Evolutionary conservation across 192 early-diverging fungal genomes (phyloP), one percentile per base, ranked within the genome.

Genomic region (Geranomyces variabilis): DNA sequence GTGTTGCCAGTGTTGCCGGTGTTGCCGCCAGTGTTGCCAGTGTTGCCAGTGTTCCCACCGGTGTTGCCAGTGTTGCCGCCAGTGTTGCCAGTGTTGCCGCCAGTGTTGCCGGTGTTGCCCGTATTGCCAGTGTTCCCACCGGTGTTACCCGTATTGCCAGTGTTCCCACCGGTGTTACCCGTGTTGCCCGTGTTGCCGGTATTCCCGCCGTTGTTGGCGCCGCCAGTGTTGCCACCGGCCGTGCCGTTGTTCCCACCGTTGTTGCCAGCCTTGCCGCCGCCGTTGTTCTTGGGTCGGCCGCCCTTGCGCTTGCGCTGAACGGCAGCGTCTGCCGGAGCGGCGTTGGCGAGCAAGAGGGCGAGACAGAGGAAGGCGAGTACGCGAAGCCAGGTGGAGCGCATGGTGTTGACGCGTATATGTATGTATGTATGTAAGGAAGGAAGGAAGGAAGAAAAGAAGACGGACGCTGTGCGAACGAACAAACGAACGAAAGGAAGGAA

Each of bases 11-110:
- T 26, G 51, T 53, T 53, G 51, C 36, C 36, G 10, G 36, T 41
- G 36, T 41, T 36, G 30, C 67, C 31, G 51, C 51, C 72, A 55
- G 63, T 72, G 60, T 67, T 77, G 29, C 73, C 76, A 41, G n/a
- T n/a, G 58, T 76, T 58, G 69, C 64, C 79, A 71, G 74, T 69
- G 60, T 78, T 74, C 47, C 67, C 62, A 63, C 69, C 74, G 68
- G 45, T 45, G 69, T 70, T 49, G 51, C 64, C 69, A 66, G 61
- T 66, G 63, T 48, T 73, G 57, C 66, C 70, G 45, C 62, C 73
- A 44, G 69, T 74, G 58, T 75, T 58, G 66, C 61, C 79, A 70
- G 45, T 45, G 69, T 70, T 49, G 51, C 64, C 69, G 66, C 66
- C 66, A 63, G 49, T 73, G 57, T 70, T 73, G 45, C 62, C 73